Percentiles rank a stretch among this genome's conserved stretches.
Conservation (phyloP, 331 rosid species). For the Dryas integrifolia region DNA sequence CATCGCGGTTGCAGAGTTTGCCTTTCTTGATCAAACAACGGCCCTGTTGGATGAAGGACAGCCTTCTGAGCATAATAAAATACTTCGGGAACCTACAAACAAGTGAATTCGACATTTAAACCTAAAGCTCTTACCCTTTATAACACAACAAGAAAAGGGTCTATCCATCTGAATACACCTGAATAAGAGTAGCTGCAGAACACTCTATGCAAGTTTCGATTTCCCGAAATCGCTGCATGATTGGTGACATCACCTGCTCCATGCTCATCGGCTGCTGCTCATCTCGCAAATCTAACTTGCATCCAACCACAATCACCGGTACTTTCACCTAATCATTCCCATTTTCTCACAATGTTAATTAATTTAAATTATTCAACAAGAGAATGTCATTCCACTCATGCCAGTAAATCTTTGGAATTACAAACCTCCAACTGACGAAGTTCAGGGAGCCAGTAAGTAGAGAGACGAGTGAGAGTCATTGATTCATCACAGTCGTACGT, state of each 20-base stretch:
- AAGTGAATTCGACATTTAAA: not conserved
- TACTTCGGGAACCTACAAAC: conserved; percentile 75
- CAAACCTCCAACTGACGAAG: conserved; percentile 67
- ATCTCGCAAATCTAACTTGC: conserved; percentile 82
- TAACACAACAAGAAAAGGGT: not conserved
- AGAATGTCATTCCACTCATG: not conserved
- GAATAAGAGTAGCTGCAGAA: conserved; percentile 66
- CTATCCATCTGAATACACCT: conserved; percentile 43
- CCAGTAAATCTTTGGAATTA: not conserved
- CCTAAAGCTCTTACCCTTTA: not conserved
- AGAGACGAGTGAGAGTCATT: conserved; percentile 48
- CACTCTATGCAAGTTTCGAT: conserved; percentile 82
- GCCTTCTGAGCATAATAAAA: conserved; percentile 90
- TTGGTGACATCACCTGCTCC: conserved; percentile 65
- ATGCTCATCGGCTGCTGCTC: conserved; percentile 52
- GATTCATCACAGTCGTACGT: conserved; percentile 84
- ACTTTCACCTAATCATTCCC: conserved; percentile 50
- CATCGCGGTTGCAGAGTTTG: conserved; percentile 64
- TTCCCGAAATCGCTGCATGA: conserved; percentile 55
- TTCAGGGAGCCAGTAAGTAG: conserved; percentile 70
- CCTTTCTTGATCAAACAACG: conserved; percentile 71
- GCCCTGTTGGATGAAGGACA: conserved; percentile 81
- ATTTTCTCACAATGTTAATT: not conserved
- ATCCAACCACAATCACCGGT: conserved; percentile 81
- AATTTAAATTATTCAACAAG: not conserved